Evolutionary conservation across 2,329 filamentous ascomycete species (phyloP).

Genomic region (Aspergillus unguis): DNA sequence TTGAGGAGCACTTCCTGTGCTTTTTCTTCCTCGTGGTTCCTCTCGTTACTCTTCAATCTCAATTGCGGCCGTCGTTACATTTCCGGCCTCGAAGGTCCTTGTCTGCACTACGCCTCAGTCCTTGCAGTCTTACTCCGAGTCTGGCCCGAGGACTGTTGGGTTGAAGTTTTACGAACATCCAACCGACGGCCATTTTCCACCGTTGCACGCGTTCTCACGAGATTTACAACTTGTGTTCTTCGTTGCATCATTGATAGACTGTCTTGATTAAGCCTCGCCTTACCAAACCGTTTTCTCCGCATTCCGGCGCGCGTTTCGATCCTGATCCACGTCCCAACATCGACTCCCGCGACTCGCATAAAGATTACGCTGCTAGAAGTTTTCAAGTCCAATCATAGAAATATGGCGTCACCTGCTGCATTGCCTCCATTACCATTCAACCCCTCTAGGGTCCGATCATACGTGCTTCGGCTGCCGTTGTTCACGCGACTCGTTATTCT

Average conservation of each 20-base stretch:
- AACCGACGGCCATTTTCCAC: neutral
- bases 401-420: conserved; percentile 48
- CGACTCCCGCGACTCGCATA: neutral
- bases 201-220: neutral
- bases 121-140: neutral
- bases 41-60: neutral
- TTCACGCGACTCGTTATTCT: conserved; percentile 72
- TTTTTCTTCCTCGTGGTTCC: neutral
- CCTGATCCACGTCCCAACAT: neutral
- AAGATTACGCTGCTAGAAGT: neutral
- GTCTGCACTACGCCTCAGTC: neutral
- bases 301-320: neutral
- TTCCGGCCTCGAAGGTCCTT: neutral
- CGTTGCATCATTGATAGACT: neutral
- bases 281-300: too few species aligned
- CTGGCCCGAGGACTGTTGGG: neutral
- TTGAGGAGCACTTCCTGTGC: neutral
- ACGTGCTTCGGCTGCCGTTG: conserved; percentile 78
- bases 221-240: neutral
- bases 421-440: conserved; percentile 61
- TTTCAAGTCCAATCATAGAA: neutral
- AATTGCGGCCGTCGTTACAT: neutral
- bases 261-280: neutral
- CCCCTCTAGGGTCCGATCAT: conserved; percentile 71
- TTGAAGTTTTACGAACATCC: neutral